These are phyloP conservation scores for Fusarium hostae DNA, from an alignment of 2,329 filamentous ascomycete species.

Conservation along the genomic window DNA sequence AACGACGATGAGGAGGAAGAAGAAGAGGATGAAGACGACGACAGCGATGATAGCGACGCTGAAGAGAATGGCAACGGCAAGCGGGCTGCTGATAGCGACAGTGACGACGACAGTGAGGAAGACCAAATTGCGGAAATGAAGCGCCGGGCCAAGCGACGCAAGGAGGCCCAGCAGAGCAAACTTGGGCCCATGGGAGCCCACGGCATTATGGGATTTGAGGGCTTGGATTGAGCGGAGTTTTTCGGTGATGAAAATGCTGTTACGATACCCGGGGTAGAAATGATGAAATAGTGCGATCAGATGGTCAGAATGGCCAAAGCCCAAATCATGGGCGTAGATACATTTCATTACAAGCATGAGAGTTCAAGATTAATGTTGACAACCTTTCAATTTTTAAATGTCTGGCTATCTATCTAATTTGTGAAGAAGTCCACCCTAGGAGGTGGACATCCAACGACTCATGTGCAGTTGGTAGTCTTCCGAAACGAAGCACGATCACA, in stretches of 20 bases:
- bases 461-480: slow-evolving; percentile 38
- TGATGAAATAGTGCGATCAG: neutral
- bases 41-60: slow-evolving; percentile 59
- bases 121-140: slow-evolving; percentile 54
- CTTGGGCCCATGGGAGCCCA: slow-evolving; percentile 63
- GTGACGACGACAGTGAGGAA: slow-evolving; percentile 56
- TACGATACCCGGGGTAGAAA: slow-evolving; percentile 28
- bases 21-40: slow-evolving; percentile 58
- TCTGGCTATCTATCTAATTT: slow-evolving; percentile 20
- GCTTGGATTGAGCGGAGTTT: slow-evolving; percentile 52
- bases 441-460: slow-evolving; percentile 36
- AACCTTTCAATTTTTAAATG: slow-evolving; percentile 12
- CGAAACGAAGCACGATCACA: slow-evolving; percentile 30
- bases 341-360: neutral
- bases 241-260: slow-evolving; percentile 10
- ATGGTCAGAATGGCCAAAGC: neutral
- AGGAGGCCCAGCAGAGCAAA: slow-evolving; percentile 55
- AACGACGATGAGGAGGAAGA: slow-evolving; percentile 49
- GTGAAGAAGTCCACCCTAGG: slow-evolving; percentile 33
- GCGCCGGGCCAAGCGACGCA: slow-evolving; percentile 58
- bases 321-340: neutral
- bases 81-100: slow-evolving; percentile 60
- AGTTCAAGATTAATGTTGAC: neutral
- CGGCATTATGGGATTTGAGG: slow-evolving; percentile 62
- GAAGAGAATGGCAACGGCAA: slow-evolving; percentile 57